Conservation (phyloP, 2,329 filamentous ascomycete species). For the Chaetomiaceae sp. region DNA sequence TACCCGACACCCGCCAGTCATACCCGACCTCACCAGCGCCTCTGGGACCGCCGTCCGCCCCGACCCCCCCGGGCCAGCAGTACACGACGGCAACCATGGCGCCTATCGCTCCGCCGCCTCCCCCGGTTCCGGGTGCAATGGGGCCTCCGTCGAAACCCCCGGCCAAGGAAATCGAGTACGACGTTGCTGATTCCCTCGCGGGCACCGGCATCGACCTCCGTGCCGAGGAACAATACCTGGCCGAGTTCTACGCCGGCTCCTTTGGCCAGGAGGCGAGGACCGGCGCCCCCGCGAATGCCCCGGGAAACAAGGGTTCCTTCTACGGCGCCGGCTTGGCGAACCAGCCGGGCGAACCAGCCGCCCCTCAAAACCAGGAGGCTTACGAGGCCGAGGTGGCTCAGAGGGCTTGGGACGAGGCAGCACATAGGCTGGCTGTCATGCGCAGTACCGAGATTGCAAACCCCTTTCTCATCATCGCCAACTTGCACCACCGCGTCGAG, state of each 20-base stretch:
- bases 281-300: constrained; percentile 51
- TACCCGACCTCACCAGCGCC: constrained; percentile 16
- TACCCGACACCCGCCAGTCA: constrained; percentile 20
- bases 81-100: constrained; percentile 27
- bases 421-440: constrained; percentile 53
- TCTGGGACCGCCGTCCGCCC: background rate
- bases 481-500: constrained; percentile 53
- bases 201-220: constrained; percentile 83
- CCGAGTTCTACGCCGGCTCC: constrained; percentile 55
- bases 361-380: constrained; percentile 53
- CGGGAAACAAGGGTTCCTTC: constrained; percentile 53
- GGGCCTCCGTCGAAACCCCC: constrained; percentile 58
- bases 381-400: constrained; percentile 61
- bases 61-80: constrained; percentile 18
- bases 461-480: constrained; percentile 65
- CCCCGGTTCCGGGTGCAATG: constrained; percentile 39
- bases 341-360: constrained; percentile 48
- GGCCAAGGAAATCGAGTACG: constrained; percentile 60
- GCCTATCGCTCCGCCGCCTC: constrained; percentile 21
- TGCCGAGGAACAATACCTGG: constrained; percentile 79
- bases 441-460: constrained; percentile 67
- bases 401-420: constrained; percentile 51
- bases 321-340: constrained; percentile 63
- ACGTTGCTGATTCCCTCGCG: constrained; percentile 76
- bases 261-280: constrained; percentile 43